Evolutionary conservation across 164 flowering plant species (phyloP).

Genomic region (Liquidambar formosana): DNA sequence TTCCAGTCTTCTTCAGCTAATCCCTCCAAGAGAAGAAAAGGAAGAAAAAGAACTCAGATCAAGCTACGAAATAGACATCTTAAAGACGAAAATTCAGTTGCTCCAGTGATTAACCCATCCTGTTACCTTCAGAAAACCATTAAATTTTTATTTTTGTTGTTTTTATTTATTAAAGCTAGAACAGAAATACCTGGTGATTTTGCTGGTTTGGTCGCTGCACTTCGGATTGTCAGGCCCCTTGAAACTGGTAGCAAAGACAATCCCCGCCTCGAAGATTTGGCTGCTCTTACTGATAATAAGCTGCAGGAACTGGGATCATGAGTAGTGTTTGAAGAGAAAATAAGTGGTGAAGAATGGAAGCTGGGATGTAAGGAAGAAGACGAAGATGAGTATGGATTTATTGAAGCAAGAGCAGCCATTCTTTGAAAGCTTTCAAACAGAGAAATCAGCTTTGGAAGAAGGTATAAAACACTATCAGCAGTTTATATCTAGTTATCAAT

Average conservation of each 20-base stretch:
- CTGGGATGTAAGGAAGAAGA: constrained; percentile 30
- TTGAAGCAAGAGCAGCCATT: constrained; percentile 47
- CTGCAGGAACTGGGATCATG: constrained; percentile 17
- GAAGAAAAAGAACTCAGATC: constrained; percentile 8
- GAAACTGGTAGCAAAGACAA: constrained; percentile 13
- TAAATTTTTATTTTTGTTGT: no score
- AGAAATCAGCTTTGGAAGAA: not conserved
- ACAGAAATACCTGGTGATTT: constrained; percentile 75
- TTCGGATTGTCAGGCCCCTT: constrained; percentile 34
- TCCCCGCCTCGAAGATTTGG: constrained; percentile 13
- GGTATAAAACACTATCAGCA: not conserved
- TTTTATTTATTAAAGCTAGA: not conserved
- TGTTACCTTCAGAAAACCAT: not conserved
- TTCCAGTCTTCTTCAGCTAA: constrained; percentile 98
- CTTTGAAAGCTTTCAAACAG: not conserved
- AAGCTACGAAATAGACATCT: not conserved
- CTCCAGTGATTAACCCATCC: no score
- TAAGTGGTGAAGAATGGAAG: constrained; percentile 20
- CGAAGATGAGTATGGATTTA: constrained; percentile 31
- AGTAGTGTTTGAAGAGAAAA: constrained; percentile 23
- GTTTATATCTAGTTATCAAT: not conserved
- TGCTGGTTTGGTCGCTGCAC: constrained; percentile 83
- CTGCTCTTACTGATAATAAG: constrained; percentile 10
- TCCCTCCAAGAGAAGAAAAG: constrained; percentile 23
- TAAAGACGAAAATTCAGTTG: no score